Base-by-base conservation (phyloP, 2,329 filamentous ascomycete species). In the Exophiala oligosperma region DNA sequence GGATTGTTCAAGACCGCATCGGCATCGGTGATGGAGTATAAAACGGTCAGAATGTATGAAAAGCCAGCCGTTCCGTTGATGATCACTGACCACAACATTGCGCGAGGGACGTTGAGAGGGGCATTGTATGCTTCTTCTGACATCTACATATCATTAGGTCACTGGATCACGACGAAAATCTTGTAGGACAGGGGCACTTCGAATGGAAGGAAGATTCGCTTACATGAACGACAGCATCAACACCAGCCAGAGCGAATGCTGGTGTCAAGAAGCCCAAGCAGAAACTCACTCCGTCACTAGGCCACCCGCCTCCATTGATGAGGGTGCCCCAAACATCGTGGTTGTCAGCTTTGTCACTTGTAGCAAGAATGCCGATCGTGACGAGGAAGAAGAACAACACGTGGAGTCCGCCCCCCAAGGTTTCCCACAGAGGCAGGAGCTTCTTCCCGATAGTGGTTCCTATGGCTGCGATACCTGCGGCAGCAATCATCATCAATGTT, bases 101-200 rank as follows among this genome's bases (percentile, higher is more conserved):
- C 76, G 58, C 73, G 68, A 2, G 80, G 80, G 3, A 82, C 75
- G 49, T 78, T 75, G 9, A 74, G 66, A 2, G 77, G 74, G 0
- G 80, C 78, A 51, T 80, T 74, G 53, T 76, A 71, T 24, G 82
- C 76, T 64, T 83, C 80, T 65, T 83, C 80, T 7, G 79, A 69
- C 62, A 64, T 64, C 54, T 64, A 60, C 11, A 58, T 55, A 11
- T 9, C 32, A 35, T 35, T 35, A 35, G 9, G 32, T 35, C 6
- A 9, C 32, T 9, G 3, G 7, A 35, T 35, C 32, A 35, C 11
- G 32, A 35, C 11, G 32, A 35, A 8, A 35, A 9, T 2, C 32
- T 35, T 35, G 32, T 1, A 35, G 8, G 7, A 35, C 2, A 2
- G 32, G 4, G 7, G 32, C 32, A 35, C 6, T 11, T 9, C 41